Percentiles rank a stretch among this genome's conserved stretches.
Conservation (phyloP, 1,284 basidiomycete genomes). For the Puccinia hordei region DNA sequence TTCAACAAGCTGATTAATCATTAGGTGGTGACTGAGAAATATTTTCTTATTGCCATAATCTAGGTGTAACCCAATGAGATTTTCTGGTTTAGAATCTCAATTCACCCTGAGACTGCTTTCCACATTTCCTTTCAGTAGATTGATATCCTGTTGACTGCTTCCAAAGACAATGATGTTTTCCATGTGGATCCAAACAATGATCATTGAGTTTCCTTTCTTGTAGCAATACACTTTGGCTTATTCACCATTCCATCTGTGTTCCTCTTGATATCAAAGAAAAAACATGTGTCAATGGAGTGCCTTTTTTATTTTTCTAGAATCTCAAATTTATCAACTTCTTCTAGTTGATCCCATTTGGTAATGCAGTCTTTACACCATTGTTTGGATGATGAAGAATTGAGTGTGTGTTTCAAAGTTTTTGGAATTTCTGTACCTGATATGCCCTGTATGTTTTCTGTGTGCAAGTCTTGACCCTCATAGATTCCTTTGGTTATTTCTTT, state of each 20-base stretch:
- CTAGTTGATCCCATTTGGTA: neutral
- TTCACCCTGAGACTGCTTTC: neutral
- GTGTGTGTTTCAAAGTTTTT: neutral
- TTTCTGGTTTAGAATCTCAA: neutral
- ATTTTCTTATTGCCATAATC: neutral
- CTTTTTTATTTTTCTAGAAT: neutral
- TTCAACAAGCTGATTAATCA: neutral
- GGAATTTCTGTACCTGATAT: neutral
- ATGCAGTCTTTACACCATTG: neutral
- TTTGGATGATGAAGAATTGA: neutral
- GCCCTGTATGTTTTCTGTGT: neutral
- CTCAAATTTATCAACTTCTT: neutral
- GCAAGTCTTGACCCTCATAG: neutral
- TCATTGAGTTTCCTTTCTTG: neutral
- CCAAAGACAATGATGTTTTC: neutral
- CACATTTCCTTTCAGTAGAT: neutral
- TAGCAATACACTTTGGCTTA: conserved; percentile 10
- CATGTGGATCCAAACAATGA: neutral
- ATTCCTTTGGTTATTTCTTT: conserved; percentile 6
- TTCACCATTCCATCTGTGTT: neutral
- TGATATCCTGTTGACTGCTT: neutral
- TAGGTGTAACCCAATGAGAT: neutral
- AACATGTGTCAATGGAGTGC: neutral
- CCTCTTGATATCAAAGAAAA: no score
- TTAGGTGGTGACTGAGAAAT: neutral